Conservation (phyloP, 2,329 filamentous ascomycete genomes). For the Incumbomyces delicatus region DNA sequence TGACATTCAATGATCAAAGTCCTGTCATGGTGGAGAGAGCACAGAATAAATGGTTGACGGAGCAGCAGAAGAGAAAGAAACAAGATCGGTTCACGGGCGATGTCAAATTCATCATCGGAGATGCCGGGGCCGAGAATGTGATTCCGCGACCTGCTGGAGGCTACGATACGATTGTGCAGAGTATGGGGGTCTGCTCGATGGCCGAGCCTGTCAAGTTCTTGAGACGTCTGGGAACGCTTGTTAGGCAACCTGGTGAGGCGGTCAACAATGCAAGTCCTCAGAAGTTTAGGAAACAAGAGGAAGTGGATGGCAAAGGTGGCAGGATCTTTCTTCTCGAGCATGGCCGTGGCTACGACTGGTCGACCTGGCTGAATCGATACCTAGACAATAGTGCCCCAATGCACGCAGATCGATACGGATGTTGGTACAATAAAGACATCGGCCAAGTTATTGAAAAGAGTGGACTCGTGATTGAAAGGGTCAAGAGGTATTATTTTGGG, state of each 20-base stretch:
- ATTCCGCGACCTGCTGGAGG: constrained; percentile 17
- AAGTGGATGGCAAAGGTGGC: constrained; percentile 23
- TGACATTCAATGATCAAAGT: constrained; percentile 41
- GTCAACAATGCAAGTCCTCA: constrained; percentile 1
- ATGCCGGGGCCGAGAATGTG: constrained; percentile 11
- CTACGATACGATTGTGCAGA: constrained; percentile 41
- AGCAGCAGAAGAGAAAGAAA: constrained; percentile 1
- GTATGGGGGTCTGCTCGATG: constrained; percentile 42
- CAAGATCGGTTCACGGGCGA: constrained; percentile 11
- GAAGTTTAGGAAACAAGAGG: constrained; percentile 16
- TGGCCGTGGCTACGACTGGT: constrained; percentile 38
- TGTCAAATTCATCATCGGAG: constrained; percentile 18
- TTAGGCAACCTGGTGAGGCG: constrained; percentile 18
- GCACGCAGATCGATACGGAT: constrained; percentile 42
- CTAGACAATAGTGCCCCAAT: constrained; percentile 38
- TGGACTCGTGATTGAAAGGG: constrained; percentile 38
- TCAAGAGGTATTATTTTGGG: constrained; percentile 36
- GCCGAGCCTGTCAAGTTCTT: constrained; percentile 18
- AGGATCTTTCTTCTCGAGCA: constrained; percentile 41
- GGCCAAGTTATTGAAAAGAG: constrained; percentile 37
- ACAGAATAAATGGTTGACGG: constrained; percentile 30
- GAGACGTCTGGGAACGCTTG: constrained; percentile 13
- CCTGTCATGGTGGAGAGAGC: constrained; percentile 39
- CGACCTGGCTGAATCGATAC: constrained; percentile 30
- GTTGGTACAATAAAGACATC: constrained; percentile 46